These are phyloP conservation scores for Irpex sp. DNA, from an alignment of 1,284 basidiomycete species.

Conservation along the genomic window DNA sequence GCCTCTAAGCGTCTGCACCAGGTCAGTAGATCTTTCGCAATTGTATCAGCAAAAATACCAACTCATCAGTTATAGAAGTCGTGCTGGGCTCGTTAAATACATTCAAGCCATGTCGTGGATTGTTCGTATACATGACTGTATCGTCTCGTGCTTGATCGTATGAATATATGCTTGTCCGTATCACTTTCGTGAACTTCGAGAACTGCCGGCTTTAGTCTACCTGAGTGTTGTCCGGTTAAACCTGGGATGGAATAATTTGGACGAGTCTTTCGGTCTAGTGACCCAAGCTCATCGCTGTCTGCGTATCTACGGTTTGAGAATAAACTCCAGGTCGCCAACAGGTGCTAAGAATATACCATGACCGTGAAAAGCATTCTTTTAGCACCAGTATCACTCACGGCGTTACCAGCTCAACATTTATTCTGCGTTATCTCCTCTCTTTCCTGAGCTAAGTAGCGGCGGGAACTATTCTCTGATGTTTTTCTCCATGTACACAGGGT, in stretches of 20 bases:
- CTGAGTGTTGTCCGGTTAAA: background rate
- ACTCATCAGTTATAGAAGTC: background rate
- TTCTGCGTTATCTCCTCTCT: too few species aligned
- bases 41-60: background rate
- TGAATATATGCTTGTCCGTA: background rate
- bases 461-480: too few species aligned
- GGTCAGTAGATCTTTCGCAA: background rate
- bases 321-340: too few species aligned
- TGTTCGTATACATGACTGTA: background rate
- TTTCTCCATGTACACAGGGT: too few species aligned
- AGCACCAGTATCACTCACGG: too few species aligned
- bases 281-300: too few species aligned
- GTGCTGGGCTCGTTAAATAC: background rate
- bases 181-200: background rate
- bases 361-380: too few species aligned
- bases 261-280: too few species aligned
- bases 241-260: background rate
- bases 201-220: background rate
- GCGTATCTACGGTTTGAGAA: too few species aligned
- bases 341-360: too few species aligned
- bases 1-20: conserved; percentile 11
- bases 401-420: too few species aligned
- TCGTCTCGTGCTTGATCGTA: background rate
- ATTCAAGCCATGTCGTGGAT: background rate
- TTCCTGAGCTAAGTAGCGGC: too few species aligned